phyloP scores from a whole-genome alignment of 1,139 yeast species.

The Saccharomyces pastorianus region DNA sequence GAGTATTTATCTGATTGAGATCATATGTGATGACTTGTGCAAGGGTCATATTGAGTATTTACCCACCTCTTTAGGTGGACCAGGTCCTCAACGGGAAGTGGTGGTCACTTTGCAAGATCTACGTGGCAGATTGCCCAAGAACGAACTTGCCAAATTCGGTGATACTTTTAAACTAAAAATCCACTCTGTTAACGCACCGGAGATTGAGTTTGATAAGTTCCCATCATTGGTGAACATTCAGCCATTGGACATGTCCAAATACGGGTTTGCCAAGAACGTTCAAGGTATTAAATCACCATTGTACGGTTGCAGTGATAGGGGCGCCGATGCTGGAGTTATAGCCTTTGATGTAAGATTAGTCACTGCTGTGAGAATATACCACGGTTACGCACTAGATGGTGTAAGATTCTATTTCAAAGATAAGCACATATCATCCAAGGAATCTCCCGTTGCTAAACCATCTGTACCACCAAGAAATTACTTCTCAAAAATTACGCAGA shows the following conservation, averaged over 20 bases:
- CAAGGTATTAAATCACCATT: slow-evolving; percentile 41
- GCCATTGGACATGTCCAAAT: slow-evolving; percentile 21
- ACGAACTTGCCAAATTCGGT: slow-evolving; percentile 29
- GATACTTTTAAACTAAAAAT: slow-evolving; percentile 43
- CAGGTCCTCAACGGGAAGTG: slow-evolving; percentile 49
- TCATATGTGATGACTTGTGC: slow-evolving; percentile 47
- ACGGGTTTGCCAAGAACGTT: slow-evolving; percentile 19
- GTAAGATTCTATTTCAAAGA: slow-evolving; percentile 33
- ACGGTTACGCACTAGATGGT: slow-evolving; percentile 79
- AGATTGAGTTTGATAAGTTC: slow-evolving; percentile 28
- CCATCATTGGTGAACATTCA: slow-evolving; percentile 16
- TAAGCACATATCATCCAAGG: slow-evolving; percentile 18
- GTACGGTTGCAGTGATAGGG: slow-evolving; percentile 35
- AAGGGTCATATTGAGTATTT: slow-evolving; percentile 52
- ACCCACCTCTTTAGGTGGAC: slow-evolving; percentile 52
- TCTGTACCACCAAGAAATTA: slow-evolving; percentile 44
- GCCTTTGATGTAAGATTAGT: slow-evolving; percentile 30
- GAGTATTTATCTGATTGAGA: slow-evolving; percentile 70
- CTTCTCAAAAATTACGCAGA: slow-evolving; percentile 25
- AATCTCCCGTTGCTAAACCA: slow-evolving; percentile 29
- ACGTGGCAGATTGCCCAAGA: slow-evolving; percentile 37
- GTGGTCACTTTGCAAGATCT: slow-evolving; percentile 43
- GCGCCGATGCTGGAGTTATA: slow-evolving; percentile 23
- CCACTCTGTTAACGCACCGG: slow-evolving; percentile 40
- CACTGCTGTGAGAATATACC: slow-evolving; percentile 49